phyloP scores from a whole-genome alignment of 129 eudicot genomes.

The Glebionis coronaria region DNA sequence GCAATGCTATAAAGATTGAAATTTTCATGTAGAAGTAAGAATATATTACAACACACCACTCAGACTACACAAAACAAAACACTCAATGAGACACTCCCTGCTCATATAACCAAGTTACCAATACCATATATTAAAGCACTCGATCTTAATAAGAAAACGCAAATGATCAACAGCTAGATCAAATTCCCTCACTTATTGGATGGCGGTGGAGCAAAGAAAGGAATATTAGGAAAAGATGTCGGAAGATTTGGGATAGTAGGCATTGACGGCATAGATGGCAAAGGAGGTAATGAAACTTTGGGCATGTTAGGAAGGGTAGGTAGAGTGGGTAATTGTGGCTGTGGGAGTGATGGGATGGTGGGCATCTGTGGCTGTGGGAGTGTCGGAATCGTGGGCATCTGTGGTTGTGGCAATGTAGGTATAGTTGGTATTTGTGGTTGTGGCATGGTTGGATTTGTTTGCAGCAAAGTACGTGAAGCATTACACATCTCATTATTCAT shows the following conservation, averaged over 20 bases:
- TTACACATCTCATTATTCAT: neutral
- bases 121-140: neutral
- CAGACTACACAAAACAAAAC: no score
- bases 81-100: neutral
- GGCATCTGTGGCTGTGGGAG: conserved; percentile 23
- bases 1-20: no score
- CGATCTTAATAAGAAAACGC: neutral
- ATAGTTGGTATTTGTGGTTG: conserved; percentile 29
- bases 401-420: conserved; percentile 24
- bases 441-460: conserved; percentile 15
- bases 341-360: conserved; percentile 10
- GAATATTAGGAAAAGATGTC: conserved; percentile 23
- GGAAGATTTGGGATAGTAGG: conserved; percentile 25
- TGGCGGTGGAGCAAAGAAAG: conserved; percentile 31
- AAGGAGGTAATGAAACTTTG: conserved; percentile 24
- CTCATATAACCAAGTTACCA: conserved; percentile 7
- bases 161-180: neutral
- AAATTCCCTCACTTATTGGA: conserved; percentile 11
- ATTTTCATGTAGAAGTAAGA: neutral
- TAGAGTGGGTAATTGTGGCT: conserved; percentile 15
- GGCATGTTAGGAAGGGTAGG: conserved; percentile 21
- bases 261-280: conserved; percentile 24
- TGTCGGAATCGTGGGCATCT: conserved; percentile 19
- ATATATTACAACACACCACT: conserved; percentile 12
- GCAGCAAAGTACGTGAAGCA: conserved; percentile 9